These are phyloP conservation scores for Furculomyces boomerangus DNA, from an alignment of 371 early-diverging fungal genomes.

Conservation along the genomic window DNA sequence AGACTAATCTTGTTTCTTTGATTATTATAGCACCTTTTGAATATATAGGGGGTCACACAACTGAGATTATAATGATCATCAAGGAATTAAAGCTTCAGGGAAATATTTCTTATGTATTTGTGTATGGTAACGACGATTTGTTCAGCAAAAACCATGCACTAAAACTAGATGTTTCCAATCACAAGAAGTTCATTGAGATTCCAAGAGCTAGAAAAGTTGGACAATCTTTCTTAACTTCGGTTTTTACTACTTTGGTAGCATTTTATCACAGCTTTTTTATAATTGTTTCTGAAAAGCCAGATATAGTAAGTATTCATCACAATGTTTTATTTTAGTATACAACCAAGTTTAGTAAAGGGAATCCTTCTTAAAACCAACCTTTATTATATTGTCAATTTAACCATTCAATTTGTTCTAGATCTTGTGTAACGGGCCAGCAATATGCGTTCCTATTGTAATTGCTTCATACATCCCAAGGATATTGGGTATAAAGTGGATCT, in stretches of 20 bases:
- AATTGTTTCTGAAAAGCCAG: slow-evolving; percentile 9
- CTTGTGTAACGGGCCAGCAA: slow-evolving; percentile 87
- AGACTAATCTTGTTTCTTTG: not conserved
- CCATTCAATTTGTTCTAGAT: slow-evolving; percentile 19
- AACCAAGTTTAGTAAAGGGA: no score
- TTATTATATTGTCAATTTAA: not conserved
- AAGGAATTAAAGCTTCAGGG: slow-evolving; percentile 14
- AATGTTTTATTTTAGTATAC: not conserved
- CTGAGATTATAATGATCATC: slow-evolving; percentile 18
- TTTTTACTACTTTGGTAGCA: slow-evolving; percentile 5
- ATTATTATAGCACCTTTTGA: not conserved
- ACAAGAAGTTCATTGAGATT: slow-evolving; percentile 3
- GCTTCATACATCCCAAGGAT: slow-evolving; percentile 39
- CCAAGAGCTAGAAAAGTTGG: slow-evolving; percentile 19
- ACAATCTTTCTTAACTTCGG: slow-evolving; percentile 9
- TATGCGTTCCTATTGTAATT: slow-evolving; percentile 64
- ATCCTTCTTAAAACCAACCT: not conserved
- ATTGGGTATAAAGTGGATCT: slow-evolving; percentile 35
- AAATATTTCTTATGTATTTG: slow-evolving; percentile 8
- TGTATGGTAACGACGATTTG: slow-evolving; percentile 11
- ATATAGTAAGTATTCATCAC: slow-evolving; percentile 1
- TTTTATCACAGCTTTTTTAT: not conserved
- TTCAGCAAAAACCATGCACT: slow-evolving; percentile 12
- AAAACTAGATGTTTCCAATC: slow-evolving; percentile 5
- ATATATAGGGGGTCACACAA: slow-evolving; percentile 46